A percentile compares a stretch with the other conserved stretches of the same genome.
phyloP scores from a whole-genome alignment of 23 red algal genomes.

The Gracilariopsis chorda region DNA sequence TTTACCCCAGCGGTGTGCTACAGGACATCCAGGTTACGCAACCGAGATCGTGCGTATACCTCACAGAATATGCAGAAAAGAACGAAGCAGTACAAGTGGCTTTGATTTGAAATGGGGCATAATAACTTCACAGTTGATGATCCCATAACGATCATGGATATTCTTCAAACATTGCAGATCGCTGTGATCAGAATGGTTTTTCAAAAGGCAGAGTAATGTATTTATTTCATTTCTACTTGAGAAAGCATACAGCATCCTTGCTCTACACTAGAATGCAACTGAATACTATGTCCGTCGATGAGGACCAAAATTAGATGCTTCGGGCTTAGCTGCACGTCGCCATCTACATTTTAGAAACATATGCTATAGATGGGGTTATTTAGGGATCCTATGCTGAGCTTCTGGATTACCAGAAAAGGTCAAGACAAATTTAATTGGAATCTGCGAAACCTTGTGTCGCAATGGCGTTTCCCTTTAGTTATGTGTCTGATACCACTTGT shows the following conservation, averaged over 20 bases:
- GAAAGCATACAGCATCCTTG: not conserved
- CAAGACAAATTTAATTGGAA: too few relatives aligned
- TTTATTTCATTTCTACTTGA: constrained; percentile 23
- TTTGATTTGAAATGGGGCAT: not conserved
- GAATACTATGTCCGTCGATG: not conserved
- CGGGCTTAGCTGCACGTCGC: not conserved
- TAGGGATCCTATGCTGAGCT: too few relatives aligned
- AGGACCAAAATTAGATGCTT: not conserved
- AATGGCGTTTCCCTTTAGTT: too few relatives aligned
- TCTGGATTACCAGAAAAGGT: too few relatives aligned
- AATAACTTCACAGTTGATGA: not conserved
- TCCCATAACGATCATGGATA: not conserved
- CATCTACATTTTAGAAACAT: too few relatives aligned
- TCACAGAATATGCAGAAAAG: not conserved
- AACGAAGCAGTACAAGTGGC: not conserved
- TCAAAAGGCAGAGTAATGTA: not conserved
- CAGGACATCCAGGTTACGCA: not conserved
- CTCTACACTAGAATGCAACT: not conserved
- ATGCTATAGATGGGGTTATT: too few relatives aligned
- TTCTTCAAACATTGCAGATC: not conserved
- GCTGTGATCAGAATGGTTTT: not conserved
- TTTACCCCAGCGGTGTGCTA: not conserved
- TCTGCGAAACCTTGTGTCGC: too few relatives aligned
- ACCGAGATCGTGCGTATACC: not conserved
- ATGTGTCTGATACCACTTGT: too few relatives aligned